Conservation (phyloP, 306 rosid species). For the Boehmeria nivea region DNA sequence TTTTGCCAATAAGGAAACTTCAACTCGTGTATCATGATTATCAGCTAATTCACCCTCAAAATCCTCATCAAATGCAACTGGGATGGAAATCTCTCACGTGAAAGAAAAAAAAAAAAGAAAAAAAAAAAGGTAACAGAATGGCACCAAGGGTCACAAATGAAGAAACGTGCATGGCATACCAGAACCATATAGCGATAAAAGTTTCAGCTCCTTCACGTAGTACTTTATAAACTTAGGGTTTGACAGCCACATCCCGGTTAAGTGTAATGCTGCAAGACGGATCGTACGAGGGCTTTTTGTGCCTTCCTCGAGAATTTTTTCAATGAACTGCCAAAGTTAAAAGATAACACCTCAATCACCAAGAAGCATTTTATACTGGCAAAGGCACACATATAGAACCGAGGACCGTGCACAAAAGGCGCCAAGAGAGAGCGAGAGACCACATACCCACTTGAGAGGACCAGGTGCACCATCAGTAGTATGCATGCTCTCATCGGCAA, state of each 20-base stretch:
- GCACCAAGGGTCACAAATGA: constrained; percentile 2
- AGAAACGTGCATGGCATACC: constrained; percentile 35
- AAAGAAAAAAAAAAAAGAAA: no score
- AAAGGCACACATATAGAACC: no score
- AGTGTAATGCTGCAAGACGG: constrained; percentile 94
- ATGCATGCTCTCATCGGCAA: constrained; percentile 80
- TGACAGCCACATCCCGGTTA: constrained; percentile 76
- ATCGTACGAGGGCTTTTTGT: constrained; percentile 93
- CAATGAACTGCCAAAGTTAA: constrained; percentile 51
- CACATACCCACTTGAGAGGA: constrained; percentile 90
- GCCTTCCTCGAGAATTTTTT: constrained; percentile 83
- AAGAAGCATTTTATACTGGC: not conserved
- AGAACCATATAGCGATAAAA: constrained; percentile 83
- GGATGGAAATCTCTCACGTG: constrained; percentile 17
- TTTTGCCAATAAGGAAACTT: constrained; percentile 64
- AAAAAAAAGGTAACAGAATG: constrained; percentile 9
- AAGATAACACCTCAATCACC: constrained; percentile 11
- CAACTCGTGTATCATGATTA: constrained; percentile 62
- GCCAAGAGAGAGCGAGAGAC: constrained; percentile 28
- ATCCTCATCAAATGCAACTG: constrained; percentile 99
- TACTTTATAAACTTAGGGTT: constrained; percentile 75
- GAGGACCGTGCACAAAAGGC: not conserved
- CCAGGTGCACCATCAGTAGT: constrained; percentile 52
- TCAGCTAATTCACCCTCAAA: constrained; percentile 91
- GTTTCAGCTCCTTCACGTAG: constrained; percentile 74